A percentile compares a stretch with the other conserved stretches of the same genome.
These are phyloP conservation scores for Meyerozyma elateridarum DNA, from an alignment of 1,139 yeast genomes.

Conservation along the genomic window DNA sequence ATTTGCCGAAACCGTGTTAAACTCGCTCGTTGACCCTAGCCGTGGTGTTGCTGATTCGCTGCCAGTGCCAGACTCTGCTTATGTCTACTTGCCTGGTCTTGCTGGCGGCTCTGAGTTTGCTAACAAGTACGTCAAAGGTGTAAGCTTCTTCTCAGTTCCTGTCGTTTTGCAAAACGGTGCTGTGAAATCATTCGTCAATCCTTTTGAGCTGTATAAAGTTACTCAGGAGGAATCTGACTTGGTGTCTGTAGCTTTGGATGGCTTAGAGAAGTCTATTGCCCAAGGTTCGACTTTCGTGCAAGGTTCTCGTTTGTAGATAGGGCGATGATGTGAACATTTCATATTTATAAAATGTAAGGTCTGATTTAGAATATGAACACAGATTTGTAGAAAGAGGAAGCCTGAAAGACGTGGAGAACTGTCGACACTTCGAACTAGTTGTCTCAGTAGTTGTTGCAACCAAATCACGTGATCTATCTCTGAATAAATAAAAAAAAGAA, in stretches of 20 bases:
- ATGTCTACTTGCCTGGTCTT: constrained; percentile 55
- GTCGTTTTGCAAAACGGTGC: constrained; percentile 50
- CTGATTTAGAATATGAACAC: too few species aligned
- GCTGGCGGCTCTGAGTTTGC: constrained; percentile 46
- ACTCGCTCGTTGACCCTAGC: constrained; percentile 32
- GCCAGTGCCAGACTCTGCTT: constrained; percentile 51
- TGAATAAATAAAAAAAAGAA: constrained; percentile 8
- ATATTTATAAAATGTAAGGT: too few species aligned
- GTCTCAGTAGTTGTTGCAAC: too few species aligned
- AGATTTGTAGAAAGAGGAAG: too few species aligned
- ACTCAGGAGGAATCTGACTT: constrained; percentile 42
- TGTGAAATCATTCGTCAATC: constrained; percentile 39
- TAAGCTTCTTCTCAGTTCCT: constrained; percentile 62
- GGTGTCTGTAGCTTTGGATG: constrained; percentile 48
- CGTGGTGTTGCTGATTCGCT: constrained; percentile 15
- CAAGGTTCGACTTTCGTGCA: constrained; percentile 60
- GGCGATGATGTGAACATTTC: too few species aligned
- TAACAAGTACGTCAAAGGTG: constrained; percentile 28
- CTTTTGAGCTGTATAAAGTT: constrained; percentile 35
- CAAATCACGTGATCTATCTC: too few species aligned
- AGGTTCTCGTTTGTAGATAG: constrained; percentile 36
- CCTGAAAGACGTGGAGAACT: too few species aligned
- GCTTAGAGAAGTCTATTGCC: constrained; percentile 50
- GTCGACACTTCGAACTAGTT: too few species aligned
- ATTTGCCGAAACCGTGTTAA: constrained; percentile 51